Evolutionary conservation across 2,329 filamentous ascomycete genomes (phyloP), one percentile per base, ranked within the genome.

Genomic region (Lecanoromycetidae sp.): DNA sequence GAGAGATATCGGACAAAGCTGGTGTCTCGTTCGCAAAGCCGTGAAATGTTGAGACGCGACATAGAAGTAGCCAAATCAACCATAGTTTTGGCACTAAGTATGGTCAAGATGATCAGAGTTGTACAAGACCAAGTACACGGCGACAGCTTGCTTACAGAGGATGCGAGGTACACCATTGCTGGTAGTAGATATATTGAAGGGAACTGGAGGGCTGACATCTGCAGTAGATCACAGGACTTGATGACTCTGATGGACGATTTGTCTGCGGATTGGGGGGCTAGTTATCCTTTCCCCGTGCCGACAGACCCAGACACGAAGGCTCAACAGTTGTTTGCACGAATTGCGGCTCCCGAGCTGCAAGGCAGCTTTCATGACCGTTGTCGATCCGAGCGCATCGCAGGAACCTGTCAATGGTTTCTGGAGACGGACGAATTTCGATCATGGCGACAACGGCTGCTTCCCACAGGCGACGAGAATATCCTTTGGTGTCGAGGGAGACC

Each of bases 401-500:
- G 40, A 32, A 33, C 41, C 4, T 32, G 29, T 15, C 20, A 44
- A 34, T 44, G 41, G 41, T 22, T 44, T 34, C 13, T 33, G 20
- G 41, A 34, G 7, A 20, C 27, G 17, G 27, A n/a, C 7, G 20
- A 25, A 20, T 44, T 34, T 20, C 25, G 19, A n/a, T 32, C 29
- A 7, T 33, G 41, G 41, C 12, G n/a, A 3, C 3, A 23, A 22
- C 27, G 27, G 3, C 5, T n/a, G n/a, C 4, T 26, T 22, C 17
- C 19, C n/a, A 41, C 19, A 4, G 38, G 38, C 10, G 13, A 12
- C 22, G 29, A 44, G 20, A 13, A 3, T 9, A 26, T 22, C 5
- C 17, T 35, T n/a, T 44, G 41, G 29, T 44, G 41, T 25, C 29
- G 22, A 22, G 41, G 41, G 9, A 23, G 25, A 20, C 41, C 41